phyloP scores from a whole-genome alignment of 352 stramenopile species.

The Plasmopara muralis region DNA sequence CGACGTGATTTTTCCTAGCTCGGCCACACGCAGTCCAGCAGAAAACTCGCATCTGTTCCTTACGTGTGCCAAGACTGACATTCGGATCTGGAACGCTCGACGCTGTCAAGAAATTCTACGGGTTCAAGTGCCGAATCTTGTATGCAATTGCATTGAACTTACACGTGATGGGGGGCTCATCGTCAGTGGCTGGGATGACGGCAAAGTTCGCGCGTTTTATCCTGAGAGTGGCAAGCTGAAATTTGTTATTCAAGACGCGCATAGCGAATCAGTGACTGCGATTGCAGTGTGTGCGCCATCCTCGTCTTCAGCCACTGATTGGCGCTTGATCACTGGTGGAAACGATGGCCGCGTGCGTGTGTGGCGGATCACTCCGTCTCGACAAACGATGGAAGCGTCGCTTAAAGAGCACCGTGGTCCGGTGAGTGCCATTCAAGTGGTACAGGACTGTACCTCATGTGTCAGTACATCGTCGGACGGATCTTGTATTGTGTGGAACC shows the following conservation, averaged over 20 bases:
- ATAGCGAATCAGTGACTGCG: conserved; percentile 92
- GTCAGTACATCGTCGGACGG: conserved; percentile 75
- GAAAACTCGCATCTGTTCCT: conserved; percentile 93
- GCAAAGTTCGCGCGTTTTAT: conserved; percentile 95
- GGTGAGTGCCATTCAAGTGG: conserved; percentile 88
- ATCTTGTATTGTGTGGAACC: conserved; percentile 96
- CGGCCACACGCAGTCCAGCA: conserved; percentile 30
- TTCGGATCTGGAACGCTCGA: conserved; percentile 93
- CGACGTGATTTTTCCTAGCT: conserved; percentile 90
- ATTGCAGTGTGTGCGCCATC: conserved; percentile 83
- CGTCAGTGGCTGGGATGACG: conserved; percentile 94
- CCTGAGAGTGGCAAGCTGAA: conserved; percentile 94
- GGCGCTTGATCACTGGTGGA: conserved; percentile 91
- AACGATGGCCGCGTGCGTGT: conserved; percentile 91
- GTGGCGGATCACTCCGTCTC: conserved; percentile 88
- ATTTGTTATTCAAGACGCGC: conserved; percentile 96
- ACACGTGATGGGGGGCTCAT: conserved; percentile 86
- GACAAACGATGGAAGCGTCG: conserved; percentile 93
- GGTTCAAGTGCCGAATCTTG: conserved; percentile 96
- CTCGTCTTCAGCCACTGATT: conserved; percentile 38
- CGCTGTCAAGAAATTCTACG: conserved; percentile 92
- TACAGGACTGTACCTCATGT: conserved; percentile 64
- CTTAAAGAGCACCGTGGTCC: conserved; percentile 93
- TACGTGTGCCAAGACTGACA: conserved; percentile 92
- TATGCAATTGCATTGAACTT: conserved; percentile 92